These are phyloP conservation scores for Trichoderma harzianum DNA, from an alignment of 2,329 filamentous ascomycete species.

Conservation along the genomic window DNA sequence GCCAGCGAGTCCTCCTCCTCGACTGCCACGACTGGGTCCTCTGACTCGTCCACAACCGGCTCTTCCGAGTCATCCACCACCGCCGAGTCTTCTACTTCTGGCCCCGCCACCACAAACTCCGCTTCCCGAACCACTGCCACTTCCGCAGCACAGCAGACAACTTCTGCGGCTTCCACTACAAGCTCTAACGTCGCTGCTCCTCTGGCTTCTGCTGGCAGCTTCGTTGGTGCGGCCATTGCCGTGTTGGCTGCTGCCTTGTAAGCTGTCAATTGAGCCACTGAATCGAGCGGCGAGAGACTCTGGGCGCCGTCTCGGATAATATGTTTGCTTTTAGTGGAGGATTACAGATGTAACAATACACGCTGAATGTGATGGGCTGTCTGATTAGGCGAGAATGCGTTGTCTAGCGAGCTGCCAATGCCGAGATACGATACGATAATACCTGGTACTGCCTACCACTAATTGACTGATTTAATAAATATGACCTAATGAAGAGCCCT, in stretches of 20 bases:
- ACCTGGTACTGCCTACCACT: background rate
- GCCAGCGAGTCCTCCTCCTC: background rate
- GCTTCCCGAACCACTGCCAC: conserved; percentile 12
- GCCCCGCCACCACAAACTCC: conserved; percentile 8
- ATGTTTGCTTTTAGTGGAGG: background rate
- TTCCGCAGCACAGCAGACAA: background rate
- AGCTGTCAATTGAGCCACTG: background rate
- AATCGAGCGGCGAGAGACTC: background rate
- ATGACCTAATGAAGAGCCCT: background rate
- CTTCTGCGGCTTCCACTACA: background rate
- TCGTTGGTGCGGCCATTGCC: conserved; percentile 29
- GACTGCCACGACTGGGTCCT: conserved; percentile 9
- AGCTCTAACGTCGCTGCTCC: conserved; percentile 14
- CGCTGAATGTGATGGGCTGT: background rate
- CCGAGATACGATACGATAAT: background rate
- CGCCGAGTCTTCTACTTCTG: background rate
- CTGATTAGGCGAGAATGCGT: background rate
- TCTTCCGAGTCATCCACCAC: background rate
- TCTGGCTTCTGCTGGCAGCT: conserved; percentile 17
- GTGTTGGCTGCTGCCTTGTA: conserved; percentile 31
- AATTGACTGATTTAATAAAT: background rate
- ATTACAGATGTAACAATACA: background rate
- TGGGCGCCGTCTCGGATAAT: background rate
- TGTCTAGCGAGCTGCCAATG: background rate
- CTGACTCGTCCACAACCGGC: conserved; percentile 15